A percentile compares a stretch with the other conserved stretches of the same genome.
These are phyloP conservation scores for Diaporthe batatas DNA, from an alignment of 2,329 filamentous ascomycete species.

Conservation along the genomic window DNA sequence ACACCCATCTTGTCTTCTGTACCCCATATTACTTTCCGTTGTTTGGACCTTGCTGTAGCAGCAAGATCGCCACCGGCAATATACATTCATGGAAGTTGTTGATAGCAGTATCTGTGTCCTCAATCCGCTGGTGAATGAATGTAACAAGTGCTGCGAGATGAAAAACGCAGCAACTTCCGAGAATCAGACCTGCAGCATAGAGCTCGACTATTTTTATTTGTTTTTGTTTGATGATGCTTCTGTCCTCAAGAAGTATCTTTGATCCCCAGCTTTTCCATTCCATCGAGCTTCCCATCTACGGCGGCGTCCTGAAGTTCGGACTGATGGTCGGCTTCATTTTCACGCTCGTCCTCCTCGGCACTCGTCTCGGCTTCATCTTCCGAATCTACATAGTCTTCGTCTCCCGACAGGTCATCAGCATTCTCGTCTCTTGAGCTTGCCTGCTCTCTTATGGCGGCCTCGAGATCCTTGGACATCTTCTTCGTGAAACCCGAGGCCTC, in stretches of 20 bases:
- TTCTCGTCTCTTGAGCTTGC: constrained; percentile 61
- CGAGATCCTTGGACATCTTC: constrained; percentile 96
- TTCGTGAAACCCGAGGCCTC: constrained; percentile 95
- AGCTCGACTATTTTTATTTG: neutral
- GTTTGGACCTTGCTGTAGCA: constrained; percentile 40
- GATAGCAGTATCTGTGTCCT: constrained; percentile 33
- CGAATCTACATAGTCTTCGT: constrained; percentile 49
- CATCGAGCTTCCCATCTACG: constrained; percentile 40
- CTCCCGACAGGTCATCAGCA: constrained; percentile 52
- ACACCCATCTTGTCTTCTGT: constrained; percentile 41
- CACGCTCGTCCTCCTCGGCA: constrained; percentile 46
- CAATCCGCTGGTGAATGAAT: neutral
- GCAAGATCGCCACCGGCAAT: constrained; percentile 41
- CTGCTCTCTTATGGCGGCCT: constrained; percentile 88
- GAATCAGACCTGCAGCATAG: neutral
- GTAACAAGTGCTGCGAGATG: neutral
- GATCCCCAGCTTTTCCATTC: constrained; percentile 41
- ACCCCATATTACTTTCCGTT: constrained; percentile 42
- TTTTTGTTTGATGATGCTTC: neutral
- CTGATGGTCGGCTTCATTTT: constrained; percentile 40
- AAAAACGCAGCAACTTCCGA: neutral
- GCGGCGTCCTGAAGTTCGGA: constrained; percentile 1
- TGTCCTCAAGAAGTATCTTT: constrained; percentile 36
- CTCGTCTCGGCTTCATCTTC: constrained; percentile 50
- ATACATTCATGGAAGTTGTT: constrained; percentile 42